phyloP scores from a whole-genome alignment of 1,284 basidiomycete genomes.

The Cryptococcus jaspeensis region DNA sequence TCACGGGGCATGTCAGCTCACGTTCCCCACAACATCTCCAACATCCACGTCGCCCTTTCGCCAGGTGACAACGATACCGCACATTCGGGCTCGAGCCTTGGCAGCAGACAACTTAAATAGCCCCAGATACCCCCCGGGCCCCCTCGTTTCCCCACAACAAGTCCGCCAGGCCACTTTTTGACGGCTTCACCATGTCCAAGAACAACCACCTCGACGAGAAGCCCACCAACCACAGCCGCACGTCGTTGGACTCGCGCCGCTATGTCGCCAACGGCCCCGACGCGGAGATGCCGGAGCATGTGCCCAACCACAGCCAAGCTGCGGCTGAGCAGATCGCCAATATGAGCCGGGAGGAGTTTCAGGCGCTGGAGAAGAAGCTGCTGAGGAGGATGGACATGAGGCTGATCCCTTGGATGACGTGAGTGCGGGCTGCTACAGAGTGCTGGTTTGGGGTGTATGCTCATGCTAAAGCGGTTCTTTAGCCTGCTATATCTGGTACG shows the following conservation, averaged over 20 bases:
- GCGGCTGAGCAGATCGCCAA: slow-evolving; percentile 25
- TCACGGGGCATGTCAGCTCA: too few species aligned
- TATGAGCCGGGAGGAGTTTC: slow-evolving; percentile 42
- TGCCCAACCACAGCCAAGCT: slow-evolving; percentile 11
- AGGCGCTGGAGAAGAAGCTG: slow-evolving; percentile 41
- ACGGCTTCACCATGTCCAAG: background rate
- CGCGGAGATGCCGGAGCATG: slow-evolving; percentile 13
- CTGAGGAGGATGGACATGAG: slow-evolving; percentile 48
- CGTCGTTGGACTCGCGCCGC: slow-evolving; percentile 10
- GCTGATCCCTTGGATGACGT: slow-evolving; percentile 52
- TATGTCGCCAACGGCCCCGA: slow-evolving; percentile 12
- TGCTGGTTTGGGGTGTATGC: background rate
- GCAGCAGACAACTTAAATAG: too few species aligned
- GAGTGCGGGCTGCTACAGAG: too few species aligned
- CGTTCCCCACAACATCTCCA: too few species aligned
- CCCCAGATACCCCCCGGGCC: too few species aligned
- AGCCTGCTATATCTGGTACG: slow-evolving; percentile 42
- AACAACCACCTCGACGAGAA: background rate
- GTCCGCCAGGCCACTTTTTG: too few species aligned
- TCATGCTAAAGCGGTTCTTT: background rate
- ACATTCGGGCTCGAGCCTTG: too few species aligned
- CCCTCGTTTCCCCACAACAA: too few species aligned
- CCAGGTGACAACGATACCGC: too few species aligned
- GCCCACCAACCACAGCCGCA: background rate
- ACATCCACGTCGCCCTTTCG: too few species aligned